These are phyloP conservation scores for Pseudozyma sp. DNA, from an alignment of 1,284 basidiomycete species.

Conservation along the genomic window DNA sequence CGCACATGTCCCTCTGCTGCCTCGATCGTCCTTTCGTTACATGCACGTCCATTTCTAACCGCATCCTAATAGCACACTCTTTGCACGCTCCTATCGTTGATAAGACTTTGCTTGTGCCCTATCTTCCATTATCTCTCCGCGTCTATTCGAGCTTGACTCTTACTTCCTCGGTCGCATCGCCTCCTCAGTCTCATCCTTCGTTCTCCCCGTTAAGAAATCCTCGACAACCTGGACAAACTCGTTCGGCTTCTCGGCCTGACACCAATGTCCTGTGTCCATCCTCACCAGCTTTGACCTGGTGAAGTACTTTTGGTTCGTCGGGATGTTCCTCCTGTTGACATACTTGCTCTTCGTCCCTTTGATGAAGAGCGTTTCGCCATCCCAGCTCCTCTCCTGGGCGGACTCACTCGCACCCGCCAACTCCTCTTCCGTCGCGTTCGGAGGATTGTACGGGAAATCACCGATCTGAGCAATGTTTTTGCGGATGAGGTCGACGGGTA, in stretches of 20 bases:
- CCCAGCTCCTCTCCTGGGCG: constrained; percentile 70
- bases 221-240: constrained; percentile 68
- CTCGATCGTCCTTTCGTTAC: too few relatives aligned
- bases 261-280: constrained; percentile 70
- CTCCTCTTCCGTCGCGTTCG: constrained; percentile 71
- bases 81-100: too few relatives aligned
- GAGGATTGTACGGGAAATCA: constrained; percentile 75
- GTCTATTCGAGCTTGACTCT: too few relatives aligned
- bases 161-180: constrained; percentile 5
- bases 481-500: constrained; percentile 78
- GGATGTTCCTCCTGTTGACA: constrained; percentile 77
- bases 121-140: too few relatives aligned
- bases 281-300: constrained; percentile 72
- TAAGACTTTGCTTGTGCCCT: too few relatives aligned
- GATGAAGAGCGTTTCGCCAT: constrained; percentile 78
- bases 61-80: too few relatives aligned
- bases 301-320: constrained; percentile 76
- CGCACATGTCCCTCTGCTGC: too few relatives aligned
- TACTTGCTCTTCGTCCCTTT: constrained; percentile 78
- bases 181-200: constrained; percentile 30
- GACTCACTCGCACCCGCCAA: constrained; percentile 7
- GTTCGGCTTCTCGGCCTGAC: constrained; percentile 69
- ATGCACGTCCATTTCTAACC: too few relatives aligned
- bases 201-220: constrained; percentile 58
- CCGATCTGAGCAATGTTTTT: constrained; percentile 77